Percentiles rank a stretch among this genome's conserved stretches.
Conservation (phyloP, 2,329 filamentous ascomycete species). For the Fusarium luffae region DNA sequence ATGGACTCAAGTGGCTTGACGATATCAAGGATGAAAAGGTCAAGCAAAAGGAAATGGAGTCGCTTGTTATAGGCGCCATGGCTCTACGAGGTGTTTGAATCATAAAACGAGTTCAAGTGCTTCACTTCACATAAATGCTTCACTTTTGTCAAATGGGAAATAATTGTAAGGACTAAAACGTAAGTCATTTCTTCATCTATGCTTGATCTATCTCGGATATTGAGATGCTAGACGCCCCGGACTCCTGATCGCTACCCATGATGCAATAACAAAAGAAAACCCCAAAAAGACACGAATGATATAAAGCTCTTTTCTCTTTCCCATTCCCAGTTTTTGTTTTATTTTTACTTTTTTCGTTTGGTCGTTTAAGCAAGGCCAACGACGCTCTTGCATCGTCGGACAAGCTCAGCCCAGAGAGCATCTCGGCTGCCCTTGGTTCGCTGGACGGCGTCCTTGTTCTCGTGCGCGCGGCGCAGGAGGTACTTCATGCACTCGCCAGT, state of each 20-base stretch:
- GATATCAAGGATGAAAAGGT: conserved; percentile 56
- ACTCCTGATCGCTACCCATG: conserved; percentile 48
- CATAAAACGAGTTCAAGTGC: neutral
- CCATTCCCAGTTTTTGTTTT: conserved; percentile 6
- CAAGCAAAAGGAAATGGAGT: conserved; percentile 70
- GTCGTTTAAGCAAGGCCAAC: conserved; percentile 52
- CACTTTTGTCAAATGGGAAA: neutral
- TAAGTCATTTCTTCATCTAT: conserved; percentile 47
- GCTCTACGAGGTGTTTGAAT: conserved; percentile 62
- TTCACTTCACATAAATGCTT: neutral
- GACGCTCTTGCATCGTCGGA: conserved; percentile 61
- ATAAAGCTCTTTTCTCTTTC: conserved; percentile 36
- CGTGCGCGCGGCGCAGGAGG: conserved; percentile 69
- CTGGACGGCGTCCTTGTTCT: conserved; percentile 78
- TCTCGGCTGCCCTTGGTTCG: conserved; percentile 70
- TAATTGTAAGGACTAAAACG: conserved; percentile 31
- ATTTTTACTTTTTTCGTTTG: neutral
- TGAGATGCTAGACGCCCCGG: conserved; percentile 41
- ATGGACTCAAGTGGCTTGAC: conserved; percentile 65
- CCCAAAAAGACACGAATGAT: conserved; percentile 39
- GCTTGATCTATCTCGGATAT: conserved; percentile 42
- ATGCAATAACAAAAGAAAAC: conserved; percentile 41
- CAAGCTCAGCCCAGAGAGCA: conserved; percentile 71
- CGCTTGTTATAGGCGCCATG: conserved; percentile 79
- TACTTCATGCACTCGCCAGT: conserved; percentile 89